Percentiles rank a stretch among this genome's conserved stretches.
phyloP scores from a whole-genome alignment of 75 land plant genomes.

The Adiantum capillusveneris region DNA sequence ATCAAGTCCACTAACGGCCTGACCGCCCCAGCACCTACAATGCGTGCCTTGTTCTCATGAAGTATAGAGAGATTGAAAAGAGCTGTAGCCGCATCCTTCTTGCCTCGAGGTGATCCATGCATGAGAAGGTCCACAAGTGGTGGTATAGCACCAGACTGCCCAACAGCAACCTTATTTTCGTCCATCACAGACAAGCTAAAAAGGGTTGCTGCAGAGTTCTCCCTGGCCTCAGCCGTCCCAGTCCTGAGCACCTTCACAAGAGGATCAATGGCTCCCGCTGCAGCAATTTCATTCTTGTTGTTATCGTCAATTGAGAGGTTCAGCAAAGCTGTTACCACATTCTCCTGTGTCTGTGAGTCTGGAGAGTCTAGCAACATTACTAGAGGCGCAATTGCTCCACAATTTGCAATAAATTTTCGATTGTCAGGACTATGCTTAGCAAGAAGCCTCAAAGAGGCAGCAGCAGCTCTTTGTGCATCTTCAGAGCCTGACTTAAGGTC shows the following conservation, averaged over 20 bases:
- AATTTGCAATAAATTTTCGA: conserved; percentile 68
- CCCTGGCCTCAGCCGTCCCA: conserved; percentile 78
- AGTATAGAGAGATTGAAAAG: conserved; percentile 76
- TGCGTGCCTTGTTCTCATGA: conserved; percentile 79
- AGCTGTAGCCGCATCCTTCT: conserved; percentile 96
- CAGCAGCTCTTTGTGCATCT: conserved; percentile 54
- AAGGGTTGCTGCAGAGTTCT: conserved; percentile 89
- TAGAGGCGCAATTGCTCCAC: conserved; percentile 68
- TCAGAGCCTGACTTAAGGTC: conserved; percentile 47
- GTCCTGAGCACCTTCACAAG: conserved; percentile 74
- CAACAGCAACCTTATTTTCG: conserved; percentile 77
- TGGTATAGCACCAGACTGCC: conserved; percentile 76
- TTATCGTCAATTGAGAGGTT: conserved; percentile 89
- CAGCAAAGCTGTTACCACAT: conserved; percentile 86
- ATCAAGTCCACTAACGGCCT: conserved; percentile 72
- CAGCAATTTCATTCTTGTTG: conserved; percentile 74
- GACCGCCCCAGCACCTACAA: conserved; percentile 88
- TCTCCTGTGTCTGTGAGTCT: conserved; percentile 61
- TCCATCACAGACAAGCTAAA: conserved; percentile 87
- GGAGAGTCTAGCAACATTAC: conserved; percentile 50
- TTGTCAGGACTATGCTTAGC: conserved; percentile 78
- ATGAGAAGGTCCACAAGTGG: conserved; percentile 84
- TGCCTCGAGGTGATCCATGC: conserved; percentile 84
- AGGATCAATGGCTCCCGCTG: conserved; percentile 81
- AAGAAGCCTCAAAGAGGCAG: conserved; percentile 63